These are phyloP conservation scores for Amanita pseudoporphyria DNA, from an alignment of 768 basidiomycete species.

Conservation along the genomic window DNA sequence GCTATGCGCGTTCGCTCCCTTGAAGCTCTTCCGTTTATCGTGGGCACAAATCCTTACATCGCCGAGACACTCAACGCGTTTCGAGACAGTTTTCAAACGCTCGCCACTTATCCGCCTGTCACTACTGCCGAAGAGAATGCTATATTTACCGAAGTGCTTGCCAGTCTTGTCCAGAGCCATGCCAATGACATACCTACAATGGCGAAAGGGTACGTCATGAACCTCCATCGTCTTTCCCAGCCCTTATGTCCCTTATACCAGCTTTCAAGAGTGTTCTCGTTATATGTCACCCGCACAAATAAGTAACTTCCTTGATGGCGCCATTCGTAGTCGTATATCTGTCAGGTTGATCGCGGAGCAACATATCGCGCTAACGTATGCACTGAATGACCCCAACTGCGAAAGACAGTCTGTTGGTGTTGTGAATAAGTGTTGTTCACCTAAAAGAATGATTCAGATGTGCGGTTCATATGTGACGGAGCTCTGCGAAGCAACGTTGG, in stretches of 20 bases:
- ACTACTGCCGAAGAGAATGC: slow-evolving; percentile 61
- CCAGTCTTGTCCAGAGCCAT: slow-evolving; percentile 64
- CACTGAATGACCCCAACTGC: slow-evolving; percentile 34
- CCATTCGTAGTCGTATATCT: slow-evolving; percentile 81
- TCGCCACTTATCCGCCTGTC: slow-evolving; percentile 60
- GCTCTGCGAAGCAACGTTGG: slow-evolving; percentile 78
- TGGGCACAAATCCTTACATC: slow-evolving; percentile 85
- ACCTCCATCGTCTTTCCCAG: slow-evolving; percentile 4
- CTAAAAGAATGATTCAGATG: slow-evolving; percentile 62
- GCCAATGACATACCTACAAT: slow-evolving; percentile 85
- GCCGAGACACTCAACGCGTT: slow-evolving; percentile 60
- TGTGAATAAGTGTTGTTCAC: slow-evolving; percentile 65
- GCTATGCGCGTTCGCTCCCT: slow-evolving; percentile 67
- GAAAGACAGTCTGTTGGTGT: slow-evolving; percentile 51
- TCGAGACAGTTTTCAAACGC: slow-evolving; percentile 56
- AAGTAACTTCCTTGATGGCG: slow-evolving; percentile 70
- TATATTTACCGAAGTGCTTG: slow-evolving; percentile 57
- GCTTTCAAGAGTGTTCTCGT: slow-evolving; percentile 78
- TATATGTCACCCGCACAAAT: slow-evolving; percentile 81
- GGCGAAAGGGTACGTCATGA: slow-evolving; percentile 64
- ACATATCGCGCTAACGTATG: slow-evolving; percentile 76
- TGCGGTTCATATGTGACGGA: slow-evolving; percentile 80
- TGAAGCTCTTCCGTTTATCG: slow-evolving; percentile 76
- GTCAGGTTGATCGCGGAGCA: slow-evolving; percentile 87
- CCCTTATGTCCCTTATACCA: slow-evolving; percentile 15